Conservation (phyloP, 371 early-diverging fungal species). For the Thermomucor indicae-seudaticae region DNA sequence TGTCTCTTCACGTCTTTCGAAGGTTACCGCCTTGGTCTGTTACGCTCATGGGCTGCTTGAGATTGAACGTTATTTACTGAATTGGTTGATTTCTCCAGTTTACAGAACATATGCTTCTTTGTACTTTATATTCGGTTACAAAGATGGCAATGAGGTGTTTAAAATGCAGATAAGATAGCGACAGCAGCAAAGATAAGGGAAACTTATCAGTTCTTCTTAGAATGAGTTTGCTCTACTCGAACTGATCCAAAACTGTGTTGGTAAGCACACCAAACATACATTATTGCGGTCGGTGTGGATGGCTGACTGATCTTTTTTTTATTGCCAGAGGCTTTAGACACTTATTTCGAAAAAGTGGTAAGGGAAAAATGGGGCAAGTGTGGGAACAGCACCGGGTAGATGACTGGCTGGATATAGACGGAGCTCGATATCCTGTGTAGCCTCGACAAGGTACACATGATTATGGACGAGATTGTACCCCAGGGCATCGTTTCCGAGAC, state of each 20-base stretch:
- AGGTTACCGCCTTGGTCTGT: conserved; percentile 22
- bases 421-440: conserved; percentile 51
- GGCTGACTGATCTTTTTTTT: not conserved
- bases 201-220: conserved; percentile 16
- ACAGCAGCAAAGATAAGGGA: too few relatives aligned
- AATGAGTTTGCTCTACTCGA: conserved; percentile 47
- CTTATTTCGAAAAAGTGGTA: conserved; percentile 46
- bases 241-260: conserved; percentile 43
- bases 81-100: conserved; percentile 15
- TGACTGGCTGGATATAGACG: conserved; percentile 22
- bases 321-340: conserved; percentile 37
- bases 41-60: not conserved
- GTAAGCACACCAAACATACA: conserved; percentile 19
- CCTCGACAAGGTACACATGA: conserved; percentile 44
- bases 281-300: too few relatives aligned
- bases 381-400: not conserved
- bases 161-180: conserved; percentile 19
- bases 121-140: conserved; percentile 42
- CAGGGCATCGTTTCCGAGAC: conserved; percentile 37
- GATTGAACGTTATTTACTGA: too few relatives aligned
- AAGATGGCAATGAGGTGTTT: conserved; percentile 10
- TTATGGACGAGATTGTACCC: conserved; percentile 44
- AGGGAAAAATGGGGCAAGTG: conserved; percentile 1
- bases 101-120: conserved; percentile 40
- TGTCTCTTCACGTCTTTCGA: too few relatives aligned